A percentile compares a stretch with the other conserved stretches of the same genome.
These are phyloP conservation scores for Diutina rugosa DNA, from an alignment of 1,139 yeast species.

Conservation along the genomic window DNA sequence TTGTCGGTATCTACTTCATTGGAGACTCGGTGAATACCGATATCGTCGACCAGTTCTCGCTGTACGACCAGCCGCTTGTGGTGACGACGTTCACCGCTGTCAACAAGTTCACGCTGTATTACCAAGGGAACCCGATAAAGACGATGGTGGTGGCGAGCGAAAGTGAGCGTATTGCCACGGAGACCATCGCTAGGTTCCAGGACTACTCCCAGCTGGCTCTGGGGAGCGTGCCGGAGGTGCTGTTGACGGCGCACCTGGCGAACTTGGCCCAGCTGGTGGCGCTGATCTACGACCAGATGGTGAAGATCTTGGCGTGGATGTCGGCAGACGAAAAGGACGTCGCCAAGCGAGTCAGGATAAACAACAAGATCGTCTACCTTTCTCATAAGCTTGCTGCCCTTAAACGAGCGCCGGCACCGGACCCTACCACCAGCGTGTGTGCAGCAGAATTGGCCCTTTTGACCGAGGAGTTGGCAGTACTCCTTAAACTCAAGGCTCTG, in stretches of 20 bases:
- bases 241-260: background rate
- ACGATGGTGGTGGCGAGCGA: background rate
- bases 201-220: background rate
- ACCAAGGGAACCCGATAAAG: background rate
- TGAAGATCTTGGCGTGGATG: background rate
- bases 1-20: background rate
- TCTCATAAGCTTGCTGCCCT: background rate
- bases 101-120: background rate
- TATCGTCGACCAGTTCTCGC: background rate
- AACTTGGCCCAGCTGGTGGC: background rate
- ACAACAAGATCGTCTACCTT: background rate
- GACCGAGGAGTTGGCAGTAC: background rate
- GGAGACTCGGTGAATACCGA: background rate
- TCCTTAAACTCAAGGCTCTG: background rate
- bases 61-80: background rate
- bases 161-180: constrained; percentile 1
- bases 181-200: background rate
- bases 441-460: background rate
- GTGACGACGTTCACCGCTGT: background rate
- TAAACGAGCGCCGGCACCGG: background rate
- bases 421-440: background rate
- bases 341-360: background rate
- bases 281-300: background rate
- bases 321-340: background rate
- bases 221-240: background rate